Percentiles rank a stretch among this genome's conserved stretches.
Conservation (phyloP, 2,329 filamentous ascomycete genomes). For the Camptophora hylomeconis region DNA sequence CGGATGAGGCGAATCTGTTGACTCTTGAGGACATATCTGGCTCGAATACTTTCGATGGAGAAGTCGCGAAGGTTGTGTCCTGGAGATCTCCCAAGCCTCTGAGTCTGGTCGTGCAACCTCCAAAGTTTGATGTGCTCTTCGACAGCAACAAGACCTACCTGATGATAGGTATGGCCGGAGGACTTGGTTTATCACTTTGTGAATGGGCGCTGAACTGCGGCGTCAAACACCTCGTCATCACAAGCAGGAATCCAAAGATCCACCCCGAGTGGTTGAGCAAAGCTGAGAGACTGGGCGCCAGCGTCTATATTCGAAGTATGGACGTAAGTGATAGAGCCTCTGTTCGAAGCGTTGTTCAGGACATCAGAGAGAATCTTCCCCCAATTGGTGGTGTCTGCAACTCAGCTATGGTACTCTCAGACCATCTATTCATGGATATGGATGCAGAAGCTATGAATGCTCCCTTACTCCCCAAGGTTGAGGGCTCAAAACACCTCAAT, state of each 20-base stretch:
- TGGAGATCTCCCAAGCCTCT: too few relatives aligned
- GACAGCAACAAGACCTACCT: too few relatives aligned
- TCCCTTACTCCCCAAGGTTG: conserved; percentile 23
- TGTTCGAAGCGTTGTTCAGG: conserved; percentile 6
- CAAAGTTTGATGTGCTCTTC: too few relatives aligned
- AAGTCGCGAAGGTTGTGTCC: too few relatives aligned
- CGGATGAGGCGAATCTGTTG: too few relatives aligned
- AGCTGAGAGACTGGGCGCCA: conserved; percentile 12
- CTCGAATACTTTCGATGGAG: too few relatives aligned
- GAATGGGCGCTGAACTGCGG: conserved; percentile 18
- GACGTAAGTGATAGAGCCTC: conserved; percentile 15
- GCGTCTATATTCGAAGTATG: conserved; percentile 13
- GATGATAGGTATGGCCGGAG: conserved; percentile 26
- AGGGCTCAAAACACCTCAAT: conserved; percentile 22
- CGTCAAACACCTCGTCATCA: conserved; percentile 19
- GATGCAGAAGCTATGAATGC: conserved; percentile 21
- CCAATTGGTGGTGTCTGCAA: conserved; percentile 20
- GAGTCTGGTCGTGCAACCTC: too few relatives aligned
- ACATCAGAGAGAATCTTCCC: conserved; percentile 12
- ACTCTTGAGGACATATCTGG: too few relatives aligned
- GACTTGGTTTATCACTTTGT: conserved; percentile 16
- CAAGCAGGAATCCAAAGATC: conserved; percentile 18
- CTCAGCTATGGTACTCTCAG: conserved; percentile 16
- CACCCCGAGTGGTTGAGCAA: conserved; percentile 11
- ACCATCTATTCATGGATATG: conserved; percentile 20